Base-by-base conservation (phyloP, 768 basidiomycete species). In the Neoboletus subvelutipes region DNA sequence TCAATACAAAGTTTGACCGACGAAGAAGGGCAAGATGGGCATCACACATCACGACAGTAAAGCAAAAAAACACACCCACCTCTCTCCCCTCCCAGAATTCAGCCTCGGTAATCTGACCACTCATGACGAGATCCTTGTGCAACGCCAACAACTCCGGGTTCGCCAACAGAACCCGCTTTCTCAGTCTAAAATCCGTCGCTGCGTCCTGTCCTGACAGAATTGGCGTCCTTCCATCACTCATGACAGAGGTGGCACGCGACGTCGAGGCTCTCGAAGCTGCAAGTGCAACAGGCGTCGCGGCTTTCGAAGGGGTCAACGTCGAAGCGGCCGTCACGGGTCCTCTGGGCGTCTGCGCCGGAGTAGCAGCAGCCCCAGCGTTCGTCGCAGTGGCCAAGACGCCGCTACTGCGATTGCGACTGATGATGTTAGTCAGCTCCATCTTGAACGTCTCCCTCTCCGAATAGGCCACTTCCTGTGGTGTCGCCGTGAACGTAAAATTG, bases 71-170 rank as follows among this genome's bases (percentile, higher is more conserved):
- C n/a, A 49, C 58, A 45, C 65, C 52, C 68, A 97, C 93, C 82
- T 97, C 90, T 67, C 97, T 80, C 33, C 94, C 93, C 58, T 94
- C 94, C 97, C 97, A 98, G 71, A 98, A 99, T 63, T 99, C 97
- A 0, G 84, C 82, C 72, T 98, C 95, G 1, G 88, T 88, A 31
- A 99, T 89, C 60, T 91, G 87, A 11, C 87, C 85, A 29, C 78
- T 78, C 72, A 92, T 84, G 45, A 98, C 97, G 57, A 98, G 83
- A 48, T 96, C 92, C 39, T 86, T 84, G 71, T 98, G 95, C 43
- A 99, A 76, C 12, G 83, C 71, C 20, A 85, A 86, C 53, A 98
- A 79, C 56, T 92, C 91, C 1, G 88, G 83, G 60, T 88, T 87
- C 68, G 83, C 83, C 66, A 91, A 68, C 26, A 98, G 78, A 2